These are phyloP conservation scores for Russula sp. DNA, from an alignment of 768 basidiomycete species.

Conservation along the genomic window DNA sequence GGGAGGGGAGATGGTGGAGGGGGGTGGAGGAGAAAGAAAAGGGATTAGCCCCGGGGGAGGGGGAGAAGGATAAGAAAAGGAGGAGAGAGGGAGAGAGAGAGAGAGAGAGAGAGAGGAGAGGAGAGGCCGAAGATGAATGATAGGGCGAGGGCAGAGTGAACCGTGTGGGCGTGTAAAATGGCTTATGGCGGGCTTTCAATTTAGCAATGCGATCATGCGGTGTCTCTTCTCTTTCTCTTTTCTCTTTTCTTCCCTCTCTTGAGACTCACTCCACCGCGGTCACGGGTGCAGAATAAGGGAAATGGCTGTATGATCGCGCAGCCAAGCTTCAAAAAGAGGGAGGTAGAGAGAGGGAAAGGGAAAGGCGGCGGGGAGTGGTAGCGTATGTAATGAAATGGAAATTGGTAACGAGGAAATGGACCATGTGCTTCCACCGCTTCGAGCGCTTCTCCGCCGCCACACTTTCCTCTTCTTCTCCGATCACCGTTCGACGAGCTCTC, in stretches of 20 bases:
- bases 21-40: neutral
- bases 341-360: conserved; percentile 4
- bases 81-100: neutral
- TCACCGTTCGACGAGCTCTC: neutral
- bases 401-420: conserved; percentile 14
- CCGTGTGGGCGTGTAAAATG: conserved; percentile 37
- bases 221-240: neutral
- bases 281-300: neutral
- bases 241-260: neutral
- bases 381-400: conserved; percentile 14
- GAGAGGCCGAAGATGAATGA: conserved; percentile 20
- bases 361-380: conserved; percentile 15
- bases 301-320: neutral
- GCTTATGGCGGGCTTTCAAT: conserved; percentile 24
- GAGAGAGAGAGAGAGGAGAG: neutral
- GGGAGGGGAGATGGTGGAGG: neutral
- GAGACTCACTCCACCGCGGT: neutral
- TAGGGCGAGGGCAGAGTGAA: conserved; percentile 4
- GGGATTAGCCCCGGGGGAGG: conserved; percentile 4
- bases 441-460: conserved; percentile 22
- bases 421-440: conserved; percentile 30
- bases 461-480: neutral
- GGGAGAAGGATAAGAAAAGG: conserved; percentile 11
- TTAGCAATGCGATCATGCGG: conserved; percentile 28
- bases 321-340: no score